phyloP scores from a whole-genome alignment of 2,329 filamentous ascomycete species.

The Sporothrix pallida region DNA sequence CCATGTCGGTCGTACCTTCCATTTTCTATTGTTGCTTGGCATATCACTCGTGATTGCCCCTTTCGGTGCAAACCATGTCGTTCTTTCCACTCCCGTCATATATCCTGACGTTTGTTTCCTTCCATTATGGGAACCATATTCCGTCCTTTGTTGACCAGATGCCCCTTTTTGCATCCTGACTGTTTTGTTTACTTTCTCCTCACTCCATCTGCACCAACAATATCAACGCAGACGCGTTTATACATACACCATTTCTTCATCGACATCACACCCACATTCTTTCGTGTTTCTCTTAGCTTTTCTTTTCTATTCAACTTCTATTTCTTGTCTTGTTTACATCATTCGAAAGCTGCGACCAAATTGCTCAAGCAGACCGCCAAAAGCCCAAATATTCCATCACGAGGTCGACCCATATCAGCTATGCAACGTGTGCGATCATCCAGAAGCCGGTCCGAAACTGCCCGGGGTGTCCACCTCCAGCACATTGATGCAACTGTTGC shows the following conservation, averaged over 20 bases:
- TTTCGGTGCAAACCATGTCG: neutral
- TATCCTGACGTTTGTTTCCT: neutral
- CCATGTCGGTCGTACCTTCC: neutral
- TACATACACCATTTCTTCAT: constrained; percentile 18
- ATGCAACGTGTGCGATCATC: constrained; percentile 48
- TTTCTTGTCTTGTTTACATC: too few relatives aligned
- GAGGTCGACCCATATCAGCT: too few relatives aligned
- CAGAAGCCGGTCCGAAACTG: constrained; percentile 51
- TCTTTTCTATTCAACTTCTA: neutral
- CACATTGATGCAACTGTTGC: constrained; percentile 57
- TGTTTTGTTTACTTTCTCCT: constrained; percentile 25
- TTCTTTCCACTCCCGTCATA: constrained; percentile 12
- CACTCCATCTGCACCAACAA: neutral
- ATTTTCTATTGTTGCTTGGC: neutral
- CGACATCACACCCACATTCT: constrained; percentile 4
- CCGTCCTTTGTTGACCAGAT: neutral
- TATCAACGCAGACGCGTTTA: neutral
- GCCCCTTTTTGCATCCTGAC: constrained; percentile 1
- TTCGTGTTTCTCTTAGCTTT: neutral
- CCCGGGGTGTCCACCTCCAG: constrained; percentile 54
- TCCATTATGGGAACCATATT: too few relatives aligned
- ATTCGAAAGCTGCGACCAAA: too few relatives aligned
- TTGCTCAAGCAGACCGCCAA: too few relatives aligned
- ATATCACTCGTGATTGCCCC: neutral
- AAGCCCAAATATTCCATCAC: too few relatives aligned